phyloP scores from a whole-genome alignment of 768 basidiomycete genomes.

The Udeniomyces megalosporus region DNA sequence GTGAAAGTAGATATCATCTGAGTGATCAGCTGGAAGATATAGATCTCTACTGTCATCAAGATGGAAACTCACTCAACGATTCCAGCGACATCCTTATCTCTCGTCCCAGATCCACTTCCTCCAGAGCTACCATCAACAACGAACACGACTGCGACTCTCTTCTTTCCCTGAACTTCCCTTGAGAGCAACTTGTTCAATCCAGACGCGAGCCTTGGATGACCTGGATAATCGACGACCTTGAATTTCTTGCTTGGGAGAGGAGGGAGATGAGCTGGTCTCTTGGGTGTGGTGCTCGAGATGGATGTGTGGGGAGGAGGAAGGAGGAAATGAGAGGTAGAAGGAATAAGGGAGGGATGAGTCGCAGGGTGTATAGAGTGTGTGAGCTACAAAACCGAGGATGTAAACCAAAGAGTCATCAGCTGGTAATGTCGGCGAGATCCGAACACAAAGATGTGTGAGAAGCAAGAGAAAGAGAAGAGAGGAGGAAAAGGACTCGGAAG shows the following conservation, averaged over 20 bases:
- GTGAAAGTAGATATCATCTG: no score
- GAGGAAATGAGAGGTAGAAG: slow-evolving; percentile 3
- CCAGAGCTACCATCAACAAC: slow-evolving; percentile 4
- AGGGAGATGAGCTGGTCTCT: neutral
- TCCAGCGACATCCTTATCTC: slow-evolving; percentile 10
- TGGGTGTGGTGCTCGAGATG: neutral
- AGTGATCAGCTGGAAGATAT: neutral
- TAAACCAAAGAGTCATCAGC: neutral
- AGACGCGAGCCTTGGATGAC: slow-evolving; percentile 1
- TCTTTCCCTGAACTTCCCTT: slow-evolving; percentile 1
- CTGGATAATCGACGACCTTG: slow-evolving; percentile 12
- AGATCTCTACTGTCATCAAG: no score
- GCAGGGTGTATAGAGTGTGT: neutral
- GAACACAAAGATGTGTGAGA: no score
- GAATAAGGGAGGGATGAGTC: slow-evolving; percentile 2
- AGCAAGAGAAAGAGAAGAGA: neutral
- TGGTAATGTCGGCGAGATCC: neutral
- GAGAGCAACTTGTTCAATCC: neutral
- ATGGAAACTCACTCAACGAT: slow-evolving; percentile 5
- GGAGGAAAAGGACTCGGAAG: neutral
- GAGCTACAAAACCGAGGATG: neutral
- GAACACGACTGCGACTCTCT: slow-evolving; percentile 8
- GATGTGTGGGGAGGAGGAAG: neutral
- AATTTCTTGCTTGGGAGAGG: neutral
- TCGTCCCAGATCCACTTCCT: no score